Base-by-base conservation (phyloP, 345 rosid genomes). In the Syzygium aqueum region DNA sequence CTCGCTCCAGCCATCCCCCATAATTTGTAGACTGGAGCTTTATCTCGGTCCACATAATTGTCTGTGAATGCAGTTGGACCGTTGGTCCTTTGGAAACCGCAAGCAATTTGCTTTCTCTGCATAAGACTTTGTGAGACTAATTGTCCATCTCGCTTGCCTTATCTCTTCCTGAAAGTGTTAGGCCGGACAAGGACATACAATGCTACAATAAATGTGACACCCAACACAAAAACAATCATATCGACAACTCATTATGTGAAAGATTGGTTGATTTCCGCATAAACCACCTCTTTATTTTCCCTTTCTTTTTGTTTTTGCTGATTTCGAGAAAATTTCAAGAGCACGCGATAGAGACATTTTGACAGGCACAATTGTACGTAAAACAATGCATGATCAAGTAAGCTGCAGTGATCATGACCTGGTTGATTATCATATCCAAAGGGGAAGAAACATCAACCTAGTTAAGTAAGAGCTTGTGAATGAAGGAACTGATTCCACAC, bases 391-490 rank as follows among this genome's bases (percentile, higher is more conserved):
- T 5, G 65, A 11, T 59, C 14, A 0, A 11, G 30, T 57, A 0
- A 27, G 65, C 65, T 11, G 65, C 25, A 56, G 61, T 23, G 61
- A 11, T 56, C n/a, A 0, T 56, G 61, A 56, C 61, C 61, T 56
- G 61, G n/a, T 56, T 0, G 65, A 11, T 0, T 59, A 25, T 27
- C 7, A 15, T 15, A 59, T 27, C 65, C 65, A 0, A 0, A 59
- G 65, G 65, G 27, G 23, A 56, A 59, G 65, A 59, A 59, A 25
- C 65, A 27, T 59, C 14, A 59, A 59, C 63, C 63, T 25, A 4
- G 63, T 57, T 25, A 57, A 25, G 65, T 59, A 59, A 59, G 1
- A 59, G 65, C 65, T 59, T 59, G 65, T 11, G 25, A 59, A 59
- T 25, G 65, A 59, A 59, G 30, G 28, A 28, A 59, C 30, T 59